Evolutionary conservation across 352 stramenopile genomes (phyloP).

Genomic region (Globisporangium abappressorium): DNA sequence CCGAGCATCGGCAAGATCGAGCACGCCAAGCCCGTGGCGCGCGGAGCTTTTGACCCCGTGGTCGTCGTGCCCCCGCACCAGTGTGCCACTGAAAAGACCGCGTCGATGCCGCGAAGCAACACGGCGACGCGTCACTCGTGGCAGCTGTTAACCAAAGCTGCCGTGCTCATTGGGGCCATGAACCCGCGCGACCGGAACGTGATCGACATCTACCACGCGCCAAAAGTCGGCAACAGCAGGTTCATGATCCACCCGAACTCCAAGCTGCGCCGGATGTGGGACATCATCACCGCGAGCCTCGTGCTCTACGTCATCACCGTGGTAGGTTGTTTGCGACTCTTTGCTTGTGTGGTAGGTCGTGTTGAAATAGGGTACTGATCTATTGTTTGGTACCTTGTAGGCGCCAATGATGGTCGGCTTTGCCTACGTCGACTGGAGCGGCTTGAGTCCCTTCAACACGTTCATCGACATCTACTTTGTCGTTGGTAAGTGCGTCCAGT

Average conservation of each 20-base stretch:
- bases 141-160: constrained; percentile 25
- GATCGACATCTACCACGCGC: constrained; percentile 82
- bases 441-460: constrained; percentile 45
- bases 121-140: constrained; percentile 18
- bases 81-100: background rate
- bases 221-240: constrained; percentile 42
- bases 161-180: constrained; percentile 25
- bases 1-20: constrained; percentile 16
- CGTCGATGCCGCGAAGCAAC: background rate
- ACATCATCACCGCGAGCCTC: constrained; percentile 60
- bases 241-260: constrained; percentile 86
- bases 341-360: background rate
- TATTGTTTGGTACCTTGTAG: background rate
- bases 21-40: background rate
- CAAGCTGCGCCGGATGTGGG: constrained; percentile 67
- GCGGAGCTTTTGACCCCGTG: constrained; percentile 10
- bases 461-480: constrained; percentile 85
- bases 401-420: constrained; percentile 65
- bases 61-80: background rate
- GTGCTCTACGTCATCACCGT: constrained; percentile 79
- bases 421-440: constrained; percentile 60
- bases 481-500: constrained; percentile 21
- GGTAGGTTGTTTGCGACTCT: constrained; percentile 20
- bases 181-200: constrained; percentile 34
- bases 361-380: background rate